These are phyloP conservation scores for Blastobotrys aristatus DNA, from an alignment of 1,139 yeast genomes.

Conservation along the genomic window DNA sequence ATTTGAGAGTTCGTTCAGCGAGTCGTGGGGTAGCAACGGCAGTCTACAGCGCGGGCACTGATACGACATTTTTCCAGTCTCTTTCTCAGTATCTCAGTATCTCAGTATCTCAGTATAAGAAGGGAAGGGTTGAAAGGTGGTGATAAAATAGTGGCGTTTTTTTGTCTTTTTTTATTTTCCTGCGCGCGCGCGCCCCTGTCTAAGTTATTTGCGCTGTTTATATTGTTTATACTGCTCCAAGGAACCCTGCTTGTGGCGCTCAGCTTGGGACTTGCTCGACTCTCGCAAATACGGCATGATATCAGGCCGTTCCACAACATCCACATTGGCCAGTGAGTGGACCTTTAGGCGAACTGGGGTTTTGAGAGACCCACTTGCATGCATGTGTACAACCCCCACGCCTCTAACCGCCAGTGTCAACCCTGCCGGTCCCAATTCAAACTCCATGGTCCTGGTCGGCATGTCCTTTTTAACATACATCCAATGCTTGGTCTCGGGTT, in stretches of 20 bases:
- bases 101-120: too few relatives aligned
- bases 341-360: constrained; percentile 40
- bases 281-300: constrained; percentile 27
- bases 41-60: constrained; percentile 57
- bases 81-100: too few relatives aligned
- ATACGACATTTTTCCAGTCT: constrained; percentile 3
- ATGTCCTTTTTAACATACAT: neutral
- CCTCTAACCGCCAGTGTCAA: constrained; percentile 66
- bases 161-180: neutral
- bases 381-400: constrained; percentile 60
- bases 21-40: constrained; percentile 52
- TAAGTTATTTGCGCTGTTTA: neutral
- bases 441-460: neutral
- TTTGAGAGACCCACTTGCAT: constrained; percentile 54
- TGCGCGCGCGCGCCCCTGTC: neutral
- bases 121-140: too few relatives aligned
- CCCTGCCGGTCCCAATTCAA: constrained; percentile 39
- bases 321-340: constrained; percentile 46
- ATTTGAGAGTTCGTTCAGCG: constrained; percentile 46
- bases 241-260: neutral
- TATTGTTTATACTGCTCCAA: neutral
- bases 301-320: constrained; percentile 32
- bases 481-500: neutral
- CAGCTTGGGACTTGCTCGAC: constrained; percentile 2
- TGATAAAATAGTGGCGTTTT: too few relatives aligned